These are phyloP conservation scores for Tulasnella sp. DNA, from an alignment of 768 basidiomycete species.

Conservation along the genomic window DNA sequence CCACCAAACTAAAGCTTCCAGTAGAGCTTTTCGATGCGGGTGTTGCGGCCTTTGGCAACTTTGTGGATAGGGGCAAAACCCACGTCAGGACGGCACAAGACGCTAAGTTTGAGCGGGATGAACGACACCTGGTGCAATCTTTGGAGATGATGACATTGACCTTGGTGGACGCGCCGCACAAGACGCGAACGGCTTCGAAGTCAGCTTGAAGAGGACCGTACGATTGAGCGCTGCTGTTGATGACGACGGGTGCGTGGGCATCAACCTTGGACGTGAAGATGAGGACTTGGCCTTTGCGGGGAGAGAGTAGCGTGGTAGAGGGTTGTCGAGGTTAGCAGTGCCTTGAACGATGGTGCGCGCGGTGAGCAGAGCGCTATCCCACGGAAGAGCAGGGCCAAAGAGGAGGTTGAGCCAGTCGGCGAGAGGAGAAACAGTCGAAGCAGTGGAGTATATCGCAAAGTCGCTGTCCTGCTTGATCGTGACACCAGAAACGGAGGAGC, in stretches of 20 bases:
- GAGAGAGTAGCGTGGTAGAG: conserved; percentile 71
- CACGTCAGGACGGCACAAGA: conserved; percentile 77
- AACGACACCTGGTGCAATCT: conserved; percentile 73
- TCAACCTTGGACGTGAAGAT: conserved; percentile 39
- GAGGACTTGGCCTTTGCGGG: conserved; percentile 72
- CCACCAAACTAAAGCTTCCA: conserved; percentile 97
- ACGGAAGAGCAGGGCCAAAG: conserved; percentile 65
- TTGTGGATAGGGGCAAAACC: conserved; percentile 91
- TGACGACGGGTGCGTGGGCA: conserved; percentile 48
- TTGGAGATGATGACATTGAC: conserved; percentile 64
- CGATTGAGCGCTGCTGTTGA: conserved; percentile 73
- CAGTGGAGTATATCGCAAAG: too few species aligned
- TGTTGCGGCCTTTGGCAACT: conserved; percentile 52
- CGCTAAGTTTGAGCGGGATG: too few species aligned
- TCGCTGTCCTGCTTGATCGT: too few species aligned
- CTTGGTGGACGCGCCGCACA: conserved; percentile 39
- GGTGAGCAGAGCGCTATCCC: conserved; percentile 76
- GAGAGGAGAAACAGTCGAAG: conserved; percentile 50
- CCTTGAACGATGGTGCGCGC: conserved; percentile 82
- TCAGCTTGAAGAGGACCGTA: conserved; percentile 53
- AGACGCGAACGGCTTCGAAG: conserved; percentile 78
- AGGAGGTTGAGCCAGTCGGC: conserved; percentile 76
- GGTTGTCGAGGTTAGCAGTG: conserved; percentile 74
- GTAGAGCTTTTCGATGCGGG: too few species aligned
- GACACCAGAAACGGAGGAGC: too few species aligned